These are phyloP conservation scores for Saccharomycopsis sp. DNA, from an alignment of 805 yeast species.

Conservation along the genomic window DNA sequence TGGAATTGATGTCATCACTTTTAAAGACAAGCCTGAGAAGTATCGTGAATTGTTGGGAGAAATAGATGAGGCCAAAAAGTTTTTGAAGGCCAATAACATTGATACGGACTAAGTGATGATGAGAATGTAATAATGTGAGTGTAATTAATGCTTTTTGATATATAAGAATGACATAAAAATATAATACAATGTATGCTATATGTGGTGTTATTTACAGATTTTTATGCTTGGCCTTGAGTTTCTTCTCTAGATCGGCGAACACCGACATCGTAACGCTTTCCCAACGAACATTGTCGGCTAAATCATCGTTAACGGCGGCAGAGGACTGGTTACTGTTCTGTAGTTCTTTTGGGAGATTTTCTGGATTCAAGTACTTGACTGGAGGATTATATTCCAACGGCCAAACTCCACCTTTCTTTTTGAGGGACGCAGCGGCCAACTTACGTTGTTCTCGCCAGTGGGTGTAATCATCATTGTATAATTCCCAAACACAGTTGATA, in stretches of 20 bases:
- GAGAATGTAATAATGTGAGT: background rate
- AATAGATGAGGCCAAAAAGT: constrained; percentile 58
- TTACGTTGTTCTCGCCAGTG: constrained; percentile 66
- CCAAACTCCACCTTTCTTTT: constrained; percentile 45
- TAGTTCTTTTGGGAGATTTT: constrained; percentile 39
- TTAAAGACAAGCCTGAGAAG: constrained; percentile 65
- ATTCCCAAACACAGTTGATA: constrained; percentile 94
- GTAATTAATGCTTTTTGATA: background rate
- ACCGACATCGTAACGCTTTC: constrained; percentile 74
- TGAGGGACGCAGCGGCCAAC: constrained; percentile 50
- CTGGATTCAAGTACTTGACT: constrained; percentile 32
- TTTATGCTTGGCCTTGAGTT: constrained; percentile 38
- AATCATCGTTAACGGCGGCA: constrained; percentile 26
- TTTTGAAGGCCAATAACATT: constrained; percentile 49
- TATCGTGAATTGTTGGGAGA: constrained; percentile 52
- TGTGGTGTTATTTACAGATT: background rate
- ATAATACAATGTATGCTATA: background rate
- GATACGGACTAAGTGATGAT: constrained; percentile 33
- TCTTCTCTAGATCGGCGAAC: constrained; percentile 78
- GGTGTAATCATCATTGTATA: constrained; percentile 78
- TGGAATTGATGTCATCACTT: constrained; percentile 62
- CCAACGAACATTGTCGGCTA: constrained; percentile 44
- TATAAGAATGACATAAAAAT: background rate
- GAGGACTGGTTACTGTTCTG: constrained; percentile 20
- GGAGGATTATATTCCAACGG: constrained; percentile 61